phyloP scores from a whole-genome alignment of 2,329 filamentous ascomycete species.

The Ophiostoma piceae region DNA sequence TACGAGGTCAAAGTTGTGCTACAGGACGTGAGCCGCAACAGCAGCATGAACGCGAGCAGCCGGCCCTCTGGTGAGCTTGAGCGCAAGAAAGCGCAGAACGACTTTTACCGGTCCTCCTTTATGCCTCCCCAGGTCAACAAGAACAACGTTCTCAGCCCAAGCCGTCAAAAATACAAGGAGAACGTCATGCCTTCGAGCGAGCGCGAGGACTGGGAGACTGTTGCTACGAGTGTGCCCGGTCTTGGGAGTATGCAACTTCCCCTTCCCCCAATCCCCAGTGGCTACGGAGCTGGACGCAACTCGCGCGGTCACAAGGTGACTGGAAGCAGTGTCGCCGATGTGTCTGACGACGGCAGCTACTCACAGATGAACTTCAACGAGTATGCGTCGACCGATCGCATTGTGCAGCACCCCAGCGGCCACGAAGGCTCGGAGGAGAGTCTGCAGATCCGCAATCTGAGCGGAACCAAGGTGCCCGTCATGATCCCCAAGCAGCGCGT shows the following conservation, averaged over 20 bases:
- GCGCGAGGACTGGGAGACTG: constrained; percentile 39
- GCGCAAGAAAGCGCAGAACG: neutral
- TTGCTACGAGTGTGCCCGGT: constrained; percentile 33
- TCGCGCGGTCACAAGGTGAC: constrained; percentile 19
- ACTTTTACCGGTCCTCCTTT: neutral
- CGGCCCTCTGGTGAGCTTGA: neutral
- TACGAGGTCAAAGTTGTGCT: constrained; percentile 30
- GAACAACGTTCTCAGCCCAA: neutral
- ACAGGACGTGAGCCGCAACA: constrained; percentile 19
- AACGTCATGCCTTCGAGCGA: constrained; percentile 30
- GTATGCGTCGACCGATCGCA: constrained; percentile 31
- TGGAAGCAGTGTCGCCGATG: constrained; percentile 44
- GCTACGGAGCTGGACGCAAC: neutral
- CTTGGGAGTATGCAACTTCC: constrained; percentile 29
- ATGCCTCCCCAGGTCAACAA: neutral
- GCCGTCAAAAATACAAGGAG: constrained; percentile 3
- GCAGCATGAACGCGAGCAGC: constrained; percentile 9
- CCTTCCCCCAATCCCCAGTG: neutral
- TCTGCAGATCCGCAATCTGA: constrained; percentile 26
- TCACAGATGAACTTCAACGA: constrained; percentile 24
- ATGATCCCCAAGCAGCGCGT: constrained; percentile 32
- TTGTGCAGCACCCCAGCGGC: constrained; percentile 29
- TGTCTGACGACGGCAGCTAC: constrained; percentile 36
- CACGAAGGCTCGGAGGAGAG: constrained; percentile 23
- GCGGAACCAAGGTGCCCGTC: constrained; percentile 30